Evolutionary conservation across 2,329 filamentous ascomycete species (phyloP), one percentile per base, ranked within the genome.

Genomic region (Aspergillus uvarum): DNA sequence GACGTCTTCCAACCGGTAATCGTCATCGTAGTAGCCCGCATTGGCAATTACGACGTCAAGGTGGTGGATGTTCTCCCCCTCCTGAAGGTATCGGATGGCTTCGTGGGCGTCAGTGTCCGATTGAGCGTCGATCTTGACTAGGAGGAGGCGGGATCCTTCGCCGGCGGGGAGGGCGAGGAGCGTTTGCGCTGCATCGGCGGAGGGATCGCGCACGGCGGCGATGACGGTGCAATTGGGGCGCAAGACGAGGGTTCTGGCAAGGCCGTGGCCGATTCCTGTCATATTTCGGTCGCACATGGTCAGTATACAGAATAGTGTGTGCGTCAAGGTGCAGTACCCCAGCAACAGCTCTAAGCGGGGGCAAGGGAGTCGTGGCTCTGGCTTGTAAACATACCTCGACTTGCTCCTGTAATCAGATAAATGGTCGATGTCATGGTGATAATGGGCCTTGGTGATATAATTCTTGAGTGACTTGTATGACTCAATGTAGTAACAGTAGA

Each of bases 331-430:
- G 1, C 38, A 16, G 16, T 7, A 19, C 38, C 26, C 26, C 26
- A 29, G 3, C 26, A 8, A 6, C 16, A n/a, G 38, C 38, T 19
- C 38, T 44, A 7, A 10, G 16, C 32, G 51, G 8, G 12, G 14
- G 16, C 6, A 32, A 31, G 16, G 29, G 16, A 8, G 16, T 22
- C n/a, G 42, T 31, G 5, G 22, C 26, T 29, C 26, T 29, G 8
- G 26, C 26, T n/a, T 14, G 14, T 2, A 31, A 21, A 21, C 7
- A 5, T 31, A 55, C 53, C 53, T 55, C 31, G 42, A 21, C 42
- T 48, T 26, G 53, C 53, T 12, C 53, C 53, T 11, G 53, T 55
- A 12, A 55, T 55, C 42, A 55, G 53, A n/a, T 55, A 55, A 42
- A 48, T 22, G 24, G 53, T 55, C 24, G 29, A 29, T 6, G 22